Conservation (phyloP, 192 early-diverging fungal species). For the Thamnidium elegans region DNA sequence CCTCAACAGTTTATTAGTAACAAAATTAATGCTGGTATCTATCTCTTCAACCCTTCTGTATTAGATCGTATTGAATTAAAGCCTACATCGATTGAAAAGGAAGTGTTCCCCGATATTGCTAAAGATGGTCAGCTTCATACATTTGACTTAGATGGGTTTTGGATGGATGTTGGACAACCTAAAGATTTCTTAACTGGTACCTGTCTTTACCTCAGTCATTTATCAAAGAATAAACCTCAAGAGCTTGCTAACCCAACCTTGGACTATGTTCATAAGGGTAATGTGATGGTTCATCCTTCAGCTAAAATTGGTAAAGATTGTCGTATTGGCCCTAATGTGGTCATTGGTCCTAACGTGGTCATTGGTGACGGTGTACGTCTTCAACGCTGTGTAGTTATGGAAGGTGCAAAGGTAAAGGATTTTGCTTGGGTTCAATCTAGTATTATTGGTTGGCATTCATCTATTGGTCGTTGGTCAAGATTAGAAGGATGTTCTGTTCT, state of each 20-base stretch:
- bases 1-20: slow-evolving; percentile 92
- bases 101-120: slow-evolving; percentile 95
- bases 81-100: slow-evolving; percentile 98
- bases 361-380: slow-evolving; percentile 96
- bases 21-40: slow-evolving; percentile 99
- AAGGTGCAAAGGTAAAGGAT: slow-evolving; percentile 81
- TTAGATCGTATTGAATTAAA: slow-evolving; percentile 89
- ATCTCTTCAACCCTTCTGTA: slow-evolving; percentile 92
- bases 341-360: slow-evolving; percentile 86
- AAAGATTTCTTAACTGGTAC: slow-evolving; percentile 97
- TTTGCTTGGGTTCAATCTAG: slow-evolving; percentile 86
- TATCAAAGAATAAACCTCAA: slow-evolving; percentile 75
- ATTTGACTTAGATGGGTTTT: slow-evolving; percentile 93
- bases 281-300: slow-evolving; percentile 88
- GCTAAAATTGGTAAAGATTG: slow-evolving; percentile 95
- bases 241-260: slow-evolving; percentile 63
- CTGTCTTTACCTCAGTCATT: slow-evolving; percentile 84
- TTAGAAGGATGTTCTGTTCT: slow-evolving; percentile 93
- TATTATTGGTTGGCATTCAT: slow-evolving; percentile 96
- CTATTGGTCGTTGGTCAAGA: slow-evolving; percentile 92
- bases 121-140: slow-evolving; percentile 83
- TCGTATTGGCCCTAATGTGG: slow-evolving; percentile 96
- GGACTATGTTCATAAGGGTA: slow-evolving; percentile 76
- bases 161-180: slow-evolving; percentile 99
- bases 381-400: slow-evolving; percentile 84